Conservation (phyloP, 2,329 filamentous ascomycete genomes). For the Aspergillus transmontanensis region DNA sequence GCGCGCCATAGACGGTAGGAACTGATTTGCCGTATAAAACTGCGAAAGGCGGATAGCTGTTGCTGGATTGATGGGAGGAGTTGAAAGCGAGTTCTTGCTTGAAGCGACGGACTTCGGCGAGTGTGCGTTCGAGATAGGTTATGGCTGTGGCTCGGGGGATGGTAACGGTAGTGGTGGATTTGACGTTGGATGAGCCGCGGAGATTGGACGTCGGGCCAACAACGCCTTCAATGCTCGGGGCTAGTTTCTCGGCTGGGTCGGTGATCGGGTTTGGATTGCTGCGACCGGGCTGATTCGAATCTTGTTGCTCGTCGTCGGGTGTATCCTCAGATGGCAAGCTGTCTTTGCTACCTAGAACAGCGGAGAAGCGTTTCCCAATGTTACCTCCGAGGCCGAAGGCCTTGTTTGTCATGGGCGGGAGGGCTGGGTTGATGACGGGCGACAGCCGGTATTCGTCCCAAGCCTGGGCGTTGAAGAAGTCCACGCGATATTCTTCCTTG, state of each 20-base stretch:
- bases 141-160: constrained; percentile 59
- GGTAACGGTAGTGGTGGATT: constrained; percentile 42
- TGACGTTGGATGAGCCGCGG: constrained; percentile 25
- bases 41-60: constrained; percentile 78
- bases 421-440: constrained; percentile 70
- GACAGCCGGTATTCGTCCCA: constrained; percentile 81
- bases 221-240: constrained; percentile 34
- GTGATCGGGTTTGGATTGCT: constrained; percentile 8
- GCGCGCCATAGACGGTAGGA: constrained; percentile 81
- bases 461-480: constrained; percentile 78
- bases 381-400: constrained; percentile 35
- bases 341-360: constrained; percentile 28
- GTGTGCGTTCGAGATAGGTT: constrained; percentile 73
- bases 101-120: constrained; percentile 72
- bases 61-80: constrained; percentile 61
- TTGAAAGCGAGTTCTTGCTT: constrained; percentile 71
- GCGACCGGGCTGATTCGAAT: not conserved
- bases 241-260: constrained; percentile 20
- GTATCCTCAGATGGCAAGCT: constrained; percentile 20
- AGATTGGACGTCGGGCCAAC: constrained; percentile 29
- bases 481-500: constrained; percentile 75
- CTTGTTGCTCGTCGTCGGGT: constrained; percentile 15
- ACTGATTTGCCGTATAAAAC: constrained; percentile 85
- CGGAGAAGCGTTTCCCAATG: constrained; percentile 43
- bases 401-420: constrained; percentile 57